Conservation (phyloP, 2,329 filamentous ascomycete species). For the Calonectria crousiana region DNA sequence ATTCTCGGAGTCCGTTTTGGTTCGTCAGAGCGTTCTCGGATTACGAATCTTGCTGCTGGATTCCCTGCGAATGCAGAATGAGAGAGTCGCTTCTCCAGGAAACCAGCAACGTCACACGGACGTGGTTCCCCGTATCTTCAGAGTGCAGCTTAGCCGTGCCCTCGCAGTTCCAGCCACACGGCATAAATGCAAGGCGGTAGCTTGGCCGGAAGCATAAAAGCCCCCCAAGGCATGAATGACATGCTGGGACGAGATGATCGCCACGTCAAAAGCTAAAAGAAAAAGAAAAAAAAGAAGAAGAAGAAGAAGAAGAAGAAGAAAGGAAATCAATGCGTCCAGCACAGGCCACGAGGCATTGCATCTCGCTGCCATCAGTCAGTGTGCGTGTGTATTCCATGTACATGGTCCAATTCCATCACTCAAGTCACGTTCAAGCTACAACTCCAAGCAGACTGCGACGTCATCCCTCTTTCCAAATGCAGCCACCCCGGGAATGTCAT, state of each 20-base stretch:
- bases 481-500: conserved; percentile 11
- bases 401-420: background rate
- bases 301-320: background rate
- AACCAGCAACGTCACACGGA: background rate
- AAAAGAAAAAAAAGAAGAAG: no score
- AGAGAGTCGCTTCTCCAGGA: background rate
- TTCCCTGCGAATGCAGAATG: background rate
- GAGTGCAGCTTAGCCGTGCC: background rate
- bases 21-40: background rate
- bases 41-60: conserved; percentile 11
- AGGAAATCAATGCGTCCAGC: background rate
- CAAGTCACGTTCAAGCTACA: background rate
- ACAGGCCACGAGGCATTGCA: background rate
- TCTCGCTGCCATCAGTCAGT: background rate
- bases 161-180: background rate
- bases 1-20: background rate
- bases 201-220: background rate
- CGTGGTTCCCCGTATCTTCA: background rate
- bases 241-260: background rate
- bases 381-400: background rate
- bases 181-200: background rate
- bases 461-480: conserved; percentile 14
- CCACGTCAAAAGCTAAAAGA: conserved; percentile 14
- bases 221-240: background rate
- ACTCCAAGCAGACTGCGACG: background rate